These are phyloP conservation scores for Alternaria alternata DNA, from an alignment of 2,329 filamentous ascomycete genomes.

Conservation along the genomic window DNA sequence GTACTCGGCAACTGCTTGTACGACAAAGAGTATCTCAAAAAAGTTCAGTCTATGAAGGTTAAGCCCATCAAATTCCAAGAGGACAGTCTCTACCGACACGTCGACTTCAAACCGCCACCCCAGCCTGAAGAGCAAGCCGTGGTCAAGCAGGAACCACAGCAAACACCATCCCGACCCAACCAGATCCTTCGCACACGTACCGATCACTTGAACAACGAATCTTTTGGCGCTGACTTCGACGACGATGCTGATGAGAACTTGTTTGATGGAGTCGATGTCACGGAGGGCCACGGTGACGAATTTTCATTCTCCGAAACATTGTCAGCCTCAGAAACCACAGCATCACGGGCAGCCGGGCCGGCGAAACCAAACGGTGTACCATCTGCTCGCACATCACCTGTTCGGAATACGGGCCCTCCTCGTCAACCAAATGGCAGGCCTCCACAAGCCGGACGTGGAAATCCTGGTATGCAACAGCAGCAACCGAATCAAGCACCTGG, in stretches of 20 bases:
- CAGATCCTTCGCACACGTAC: conserved; percentile 38
- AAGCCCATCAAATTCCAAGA: conserved; percentile 80
- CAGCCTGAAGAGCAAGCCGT: conserved; percentile 42
- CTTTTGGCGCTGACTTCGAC: conserved; percentile 57
- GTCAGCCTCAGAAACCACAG: conserved; percentile 26
- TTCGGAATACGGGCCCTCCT: conserved; percentile 27
- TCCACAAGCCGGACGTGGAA: conserved; percentile 32
- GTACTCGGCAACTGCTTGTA: conserved; percentile 98
- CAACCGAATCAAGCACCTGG: conserved; percentile 35
- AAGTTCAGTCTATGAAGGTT: conserved; percentile 89
- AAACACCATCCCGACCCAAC: conserved; percentile 33
- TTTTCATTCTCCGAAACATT: conserved; percentile 38
- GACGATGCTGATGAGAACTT: conserved; percentile 64
- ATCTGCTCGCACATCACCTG: conserved; percentile 34
- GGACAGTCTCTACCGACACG: conserved; percentile 80
- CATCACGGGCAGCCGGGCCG: conserved; percentile 20
- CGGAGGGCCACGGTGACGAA: conserved; percentile 71
- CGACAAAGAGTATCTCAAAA: conserved; percentile 90
- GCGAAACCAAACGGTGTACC: conserved; percentile 25
- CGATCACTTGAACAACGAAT: conserved; percentile 44
- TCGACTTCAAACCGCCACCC: conserved; percentile 68
- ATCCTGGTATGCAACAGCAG: conserved; percentile 35
- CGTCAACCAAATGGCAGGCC: conserved; percentile 34
- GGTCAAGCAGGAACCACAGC: conserved; percentile 40
- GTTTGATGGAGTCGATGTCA: conserved; percentile 65